Base-by-base conservation (phyloP, 495 filamentous ascomycete genomes). In the Alectoria sarmentosa region DNA sequence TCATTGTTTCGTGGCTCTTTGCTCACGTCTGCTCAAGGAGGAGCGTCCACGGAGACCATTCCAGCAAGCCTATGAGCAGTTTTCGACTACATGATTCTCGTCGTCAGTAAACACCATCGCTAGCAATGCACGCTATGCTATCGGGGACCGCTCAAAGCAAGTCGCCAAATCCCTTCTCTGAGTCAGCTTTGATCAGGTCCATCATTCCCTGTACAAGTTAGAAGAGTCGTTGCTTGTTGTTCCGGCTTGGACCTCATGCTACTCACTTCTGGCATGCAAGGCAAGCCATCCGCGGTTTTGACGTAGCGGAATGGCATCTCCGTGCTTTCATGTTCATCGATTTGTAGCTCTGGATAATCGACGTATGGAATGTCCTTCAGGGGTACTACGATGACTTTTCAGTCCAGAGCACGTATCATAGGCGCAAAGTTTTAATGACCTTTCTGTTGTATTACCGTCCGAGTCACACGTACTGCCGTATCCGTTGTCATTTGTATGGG, bases 221-320 rank as follows among this genome's bases (percentile, higher is more conserved):
- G 58, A 32, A 32, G 42, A 15, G 17, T 52, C 44, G 41, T 52
- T 13, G 69, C 21, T 23, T 19, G 36, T 38, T n/a, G 32, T n/a
- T 1, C n/a, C 13, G 3, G 21, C 14, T 60, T 26, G 34, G 15
- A 28, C 14, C 17, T 58, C 28, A 0, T 37, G 56, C 34, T 42
- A 73, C 84, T 73, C 77, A 94, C 93, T 77, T 88, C 79, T 38
- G 94, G 94, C 92, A 98, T 96, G 41, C 96, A 83, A 11, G 90
- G 90, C 69, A 88, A 78, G 30, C 88, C 91, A 63, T 90, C 79
- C 10, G 80, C 75, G 56, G 80, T 87, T 71, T 83, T 88, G 30
- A 98, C 91, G 73, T 98, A 98, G 60, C 93, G 89, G 75, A 98
- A 98, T 1, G 94, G 94, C 94, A 98, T 98, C 73, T 95, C 81